Base-by-base conservation (phyloP, 352 stramenopile species). In the Phytophthora brassicae region DNA sequence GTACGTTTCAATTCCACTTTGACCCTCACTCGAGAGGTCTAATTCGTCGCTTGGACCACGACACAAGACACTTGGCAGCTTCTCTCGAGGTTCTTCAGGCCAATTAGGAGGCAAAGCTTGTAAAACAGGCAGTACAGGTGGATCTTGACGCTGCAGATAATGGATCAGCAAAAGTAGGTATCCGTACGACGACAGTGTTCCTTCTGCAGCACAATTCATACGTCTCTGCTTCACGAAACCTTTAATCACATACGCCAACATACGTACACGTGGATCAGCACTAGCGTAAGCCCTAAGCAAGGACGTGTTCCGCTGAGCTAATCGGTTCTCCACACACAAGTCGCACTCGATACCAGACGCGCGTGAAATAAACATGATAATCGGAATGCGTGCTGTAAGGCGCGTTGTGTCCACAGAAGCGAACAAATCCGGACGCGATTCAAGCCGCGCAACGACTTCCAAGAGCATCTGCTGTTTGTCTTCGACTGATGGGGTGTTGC, bases 231-330 rank as follows among this genome's bases (percentile, higher is more conserved):
- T 93, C 5, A 93, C 83, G 35, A 92, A 95, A 19, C 75, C 72
- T 65, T 95, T 95, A 35, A 95, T 51, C 24, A 94, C 72, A 55
- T 84, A 95, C n/a, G 85, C 86, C 22, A 95, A 35, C 55, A 83
- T 67, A 2, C 86, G 83, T n/a, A 95, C 81, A 0, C 86, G 86
- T 19, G 70, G 64, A 35, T 95, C 85, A 8, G 81, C 77, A 20
- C 86, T 84, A 0, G 94, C 90, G 60, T 99, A 99, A 1, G 92
- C 84, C 19, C 89, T 85, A 31, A 99, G 75, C 24, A 99, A 69
- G 6, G 81, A 81, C 45, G 97, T 99, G 75, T 99, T 99, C 17
- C 97, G 84, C 63, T 99, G 84, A 1, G 97, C 97, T 14, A 99
- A 76, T 4, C 94, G 82, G 65, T 99, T 99, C 64, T 99, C 92